phyloP scores from a whole-genome alignment of 176 grass and related monocot genomes.

The Luzula sylvatica region DNA sequence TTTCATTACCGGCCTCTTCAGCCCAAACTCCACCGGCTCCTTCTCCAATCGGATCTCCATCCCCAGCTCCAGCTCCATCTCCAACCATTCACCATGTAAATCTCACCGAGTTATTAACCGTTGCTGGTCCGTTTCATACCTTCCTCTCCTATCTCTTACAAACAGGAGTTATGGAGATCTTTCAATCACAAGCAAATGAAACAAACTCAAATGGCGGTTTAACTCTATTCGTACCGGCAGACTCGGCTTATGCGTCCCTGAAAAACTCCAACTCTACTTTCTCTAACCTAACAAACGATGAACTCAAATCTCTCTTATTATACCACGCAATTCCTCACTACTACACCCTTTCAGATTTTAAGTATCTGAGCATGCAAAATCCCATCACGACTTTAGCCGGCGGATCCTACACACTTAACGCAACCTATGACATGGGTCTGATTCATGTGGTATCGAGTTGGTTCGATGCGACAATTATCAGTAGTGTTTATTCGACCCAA shows the following conservation, averaged over 20 bases:
- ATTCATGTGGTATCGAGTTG: conserved; percentile 59
- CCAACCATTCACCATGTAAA: conserved; percentile 57
- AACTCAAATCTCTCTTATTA: conserved; percentile 66
- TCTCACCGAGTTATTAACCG: conserved; percentile 48
- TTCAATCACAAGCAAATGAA: conserved; percentile 76
- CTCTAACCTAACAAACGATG: conserved; percentile 70
- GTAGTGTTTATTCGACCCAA: conserved; percentile 62
- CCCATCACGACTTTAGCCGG: conserved; percentile 85
- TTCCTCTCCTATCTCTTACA: conserved; percentile 79
- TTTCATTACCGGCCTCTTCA: conserved; percentile 6
- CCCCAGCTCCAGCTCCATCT: conserved; percentile 44
- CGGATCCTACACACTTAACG: conserved; percentile 50
- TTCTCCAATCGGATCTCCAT: conserved; percentile 25
- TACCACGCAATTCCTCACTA: conserved; percentile 72
- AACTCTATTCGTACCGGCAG: conserved; percentile 76
- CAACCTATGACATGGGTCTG: conserved; percentile 57
- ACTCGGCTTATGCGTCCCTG: conserved; percentile 66
- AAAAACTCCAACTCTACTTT: conserved; percentile 47
- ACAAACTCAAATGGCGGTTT: conserved; percentile 54
- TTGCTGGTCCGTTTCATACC: conserved; percentile 71
- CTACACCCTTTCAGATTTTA: conserved; percentile 78
- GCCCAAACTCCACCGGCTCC: conserved; percentile 13
- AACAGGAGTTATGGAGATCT: conserved; percentile 68
- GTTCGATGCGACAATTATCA: conserved; percentile 69
- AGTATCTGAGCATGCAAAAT: conserved; percentile 60